A percentile compares a stretch with the other conserved stretches of the same genome.
These are phyloP conservation scores for Astragalus glycyphyllos DNA, from an alignment of 306 rosid genomes.

Conservation along the genomic window DNA sequence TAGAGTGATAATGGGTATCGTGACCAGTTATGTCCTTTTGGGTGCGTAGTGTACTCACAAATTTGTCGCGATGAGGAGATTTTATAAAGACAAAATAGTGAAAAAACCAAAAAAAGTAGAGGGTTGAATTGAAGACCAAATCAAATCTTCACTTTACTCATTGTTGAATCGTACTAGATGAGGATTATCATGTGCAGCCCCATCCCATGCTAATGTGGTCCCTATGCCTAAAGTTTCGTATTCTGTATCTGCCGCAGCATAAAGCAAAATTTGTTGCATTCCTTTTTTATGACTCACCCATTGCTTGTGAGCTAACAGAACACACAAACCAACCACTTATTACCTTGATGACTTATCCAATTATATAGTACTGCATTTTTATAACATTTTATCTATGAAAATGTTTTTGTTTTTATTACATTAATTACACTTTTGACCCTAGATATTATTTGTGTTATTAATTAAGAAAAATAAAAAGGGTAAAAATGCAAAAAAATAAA, in stretches of 20 bases:
- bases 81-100: neutral
- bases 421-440: too few species aligned
- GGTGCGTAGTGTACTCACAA: neutral
- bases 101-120: slow-evolving; percentile 2
- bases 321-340: slow-evolving; percentile 18
- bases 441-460: too few species aligned
- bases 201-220: slow-evolving; percentile 37
- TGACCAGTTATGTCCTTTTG: slow-evolving; percentile 22
- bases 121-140: neutral
- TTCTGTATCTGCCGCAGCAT: slow-evolving; percentile 29
- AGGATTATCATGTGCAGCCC: slow-evolving; percentile 41
- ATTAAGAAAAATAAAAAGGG: too few species aligned
- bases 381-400: too few species aligned
- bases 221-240: slow-evolving; percentile 19
- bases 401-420: too few species aligned
- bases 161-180: slow-evolving; percentile 39
- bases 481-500: too few species aligned
- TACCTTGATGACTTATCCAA: neutral
- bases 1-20: slow-evolving; percentile 16
- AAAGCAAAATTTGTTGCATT: slow-evolving; percentile 36
- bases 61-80: slow-evolving; percentile 24
- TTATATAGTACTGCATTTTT: neutral
- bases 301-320: slow-evolving; percentile 38
- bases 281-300: slow-evolving; percentile 36
- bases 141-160: slow-evolving; percentile 41